Base-by-base conservation (phyloP, 1,284 basidiomycete species). In the Trichosporon sp. region DNA sequence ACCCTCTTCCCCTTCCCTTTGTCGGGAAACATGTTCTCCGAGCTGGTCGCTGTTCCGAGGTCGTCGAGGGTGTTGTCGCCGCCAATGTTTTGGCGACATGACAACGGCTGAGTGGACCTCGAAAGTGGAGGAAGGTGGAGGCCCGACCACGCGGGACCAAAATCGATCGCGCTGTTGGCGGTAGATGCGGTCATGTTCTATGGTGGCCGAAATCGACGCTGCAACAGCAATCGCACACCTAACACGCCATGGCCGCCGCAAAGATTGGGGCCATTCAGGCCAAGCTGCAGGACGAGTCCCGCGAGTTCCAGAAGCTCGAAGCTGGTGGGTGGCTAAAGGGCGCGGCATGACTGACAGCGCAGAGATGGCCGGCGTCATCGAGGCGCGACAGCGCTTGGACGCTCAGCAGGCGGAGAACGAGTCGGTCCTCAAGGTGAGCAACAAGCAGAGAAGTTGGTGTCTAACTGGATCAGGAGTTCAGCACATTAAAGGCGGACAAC, bases 371-470 rank as follows among this genome's bases (percentile, higher is more conserved):
- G 85, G 84, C 65, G 85, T 88, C 3, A 89, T 97, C 51, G 92
- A 93, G 73, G 90, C 89, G 15, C 86, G 91, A 60, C 92, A 95
- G 77, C 86, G 88, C 65, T 86, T 97, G 23, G 94, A 95, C 74
- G 89, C 93, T 0, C 95, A 98, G 80, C 85, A 92, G 63, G 90
- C 90, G 18, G 96, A 98, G 84, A 98, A 96, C 83, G 91, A 95
- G 81, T 86, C 89, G 68, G 96, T 98, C 44, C 89, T 93, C 77
- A 93, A 96, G 88, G 95, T 91, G 68, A 21, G 82, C 74, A 15
- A 18, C 4, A 13, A 7, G 56, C 23, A 44, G 23, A 11, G 21
- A 9, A 12, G 18, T 23, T 23, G 6, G 18, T 9, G 8, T n/a
- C 47, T 51, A 51, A 25, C 47, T 23, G 21, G 47, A 2, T 12